These are phyloP conservation scores for Casuarina cunninghamiana DNA, from an alignment of 306 rosid species.

Conservation along the genomic window DNA sequence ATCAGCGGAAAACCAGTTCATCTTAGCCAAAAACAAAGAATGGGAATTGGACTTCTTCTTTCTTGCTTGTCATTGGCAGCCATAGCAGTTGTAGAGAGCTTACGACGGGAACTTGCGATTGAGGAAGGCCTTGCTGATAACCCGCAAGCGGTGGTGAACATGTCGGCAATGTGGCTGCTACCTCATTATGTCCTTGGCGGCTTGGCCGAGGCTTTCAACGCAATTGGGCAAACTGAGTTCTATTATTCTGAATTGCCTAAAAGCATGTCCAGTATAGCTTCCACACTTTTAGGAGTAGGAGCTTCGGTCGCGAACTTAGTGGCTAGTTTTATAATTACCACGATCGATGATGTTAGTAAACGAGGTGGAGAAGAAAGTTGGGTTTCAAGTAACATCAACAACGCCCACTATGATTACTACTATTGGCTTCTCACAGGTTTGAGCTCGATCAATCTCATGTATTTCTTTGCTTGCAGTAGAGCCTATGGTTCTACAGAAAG, in stretches of 20 bases:
- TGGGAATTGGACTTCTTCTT: slow-evolving; percentile 33
- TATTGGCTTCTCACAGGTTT: slow-evolving; percentile 26
- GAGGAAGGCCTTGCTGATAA: slow-evolving; percentile 26
- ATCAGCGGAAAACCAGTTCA: slow-evolving; percentile 2
- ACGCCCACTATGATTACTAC: slow-evolving; percentile 37
- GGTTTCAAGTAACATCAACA: slow-evolving; percentile 50
- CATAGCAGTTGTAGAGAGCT: slow-evolving; percentile 24
- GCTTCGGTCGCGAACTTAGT: slow-evolving; percentile 15
- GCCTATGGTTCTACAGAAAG: slow-evolving; percentile 29
- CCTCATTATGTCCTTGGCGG: slow-evolving; percentile 16
- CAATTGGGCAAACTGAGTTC: slow-evolving; percentile 34
- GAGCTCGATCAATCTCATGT: slow-evolving; percentile 13
- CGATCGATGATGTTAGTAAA: slow-evolving; percentile 25
- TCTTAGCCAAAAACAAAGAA: slow-evolving; percentile 28
- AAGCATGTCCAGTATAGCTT: slow-evolving; percentile 29
- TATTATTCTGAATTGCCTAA: slow-evolving; percentile 24
- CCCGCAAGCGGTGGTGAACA: slow-evolving; percentile 31
- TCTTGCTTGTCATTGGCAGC: slow-evolving; percentile 1
- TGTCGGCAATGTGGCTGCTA: slow-evolving; percentile 33
- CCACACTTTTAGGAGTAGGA: slow-evolving; percentile 10
- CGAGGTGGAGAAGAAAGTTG: slow-evolving; percentile 47
- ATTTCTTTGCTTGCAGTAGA: slow-evolving; percentile 18
- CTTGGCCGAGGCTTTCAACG: slow-evolving; percentile 21
- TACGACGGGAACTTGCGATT: slow-evolving; percentile 28
- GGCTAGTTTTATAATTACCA: slow-evolving; percentile 18